Base-by-base conservation (phyloP, 257 asterid species). In the Solanum clarkiae region DNA sequence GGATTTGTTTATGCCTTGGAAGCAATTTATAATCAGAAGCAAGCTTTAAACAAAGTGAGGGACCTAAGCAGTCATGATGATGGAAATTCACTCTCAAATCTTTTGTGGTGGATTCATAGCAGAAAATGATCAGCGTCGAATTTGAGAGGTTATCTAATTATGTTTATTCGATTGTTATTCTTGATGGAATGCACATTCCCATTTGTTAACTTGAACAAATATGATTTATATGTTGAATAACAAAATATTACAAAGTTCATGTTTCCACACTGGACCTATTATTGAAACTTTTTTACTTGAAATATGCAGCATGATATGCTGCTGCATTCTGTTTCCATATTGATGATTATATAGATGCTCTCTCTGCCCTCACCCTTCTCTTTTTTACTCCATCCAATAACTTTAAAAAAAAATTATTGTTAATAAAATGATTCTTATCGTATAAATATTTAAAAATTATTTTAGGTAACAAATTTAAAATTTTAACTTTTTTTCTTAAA, bases 31-130 rank as follows among this genome's bases (percentile, higher is more conserved):
- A 98, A 92, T 45, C 89, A 82, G 60, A 87, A 89, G 60, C 89
- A 86, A 0, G 98, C 97, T 10, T 4, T 95, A 8, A 86, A 65
- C 4, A 85, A 90, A 51, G 89, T 94, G 15, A 84, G 89, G 91
- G 88, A 55, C 24, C 84, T 96, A 57, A 89, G 87, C 6, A 97
- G 94, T 7, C 82, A 89, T 20, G 98, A 96, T 70, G 98, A 96
- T 88, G 99, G 99, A 84, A 94, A 95, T 79, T 92, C 99, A 0
- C 88, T 91, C 56, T 85, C 96, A 4, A 96, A 95, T 91, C 96
- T 96, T 59, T 86, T 94, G 81, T 96, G 99, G 99, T 96, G 99
- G 99, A 91, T 92, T 85, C 90, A 93, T 81, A 95, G 98, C 65
- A 89, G 99, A 91, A 92, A 70, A 93, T 79, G 82, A 79, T 79